Base-by-base conservation (phyloP, 805 yeast genomes). In the Zygotorulaspora chibaensis region DNA sequence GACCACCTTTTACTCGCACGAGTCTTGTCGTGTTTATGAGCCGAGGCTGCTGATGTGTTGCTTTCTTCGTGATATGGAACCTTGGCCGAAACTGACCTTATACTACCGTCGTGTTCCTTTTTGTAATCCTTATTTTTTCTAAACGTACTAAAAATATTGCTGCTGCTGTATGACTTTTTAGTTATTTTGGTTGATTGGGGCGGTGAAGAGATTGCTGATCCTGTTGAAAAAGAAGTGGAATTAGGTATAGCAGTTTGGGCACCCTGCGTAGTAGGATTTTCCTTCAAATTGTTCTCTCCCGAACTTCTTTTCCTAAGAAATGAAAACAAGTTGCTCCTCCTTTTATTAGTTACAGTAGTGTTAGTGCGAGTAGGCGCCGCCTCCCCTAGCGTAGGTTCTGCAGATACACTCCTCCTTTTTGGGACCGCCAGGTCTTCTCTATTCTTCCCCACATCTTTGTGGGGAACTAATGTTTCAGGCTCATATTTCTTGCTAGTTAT, bases 261-360 rank as follows among this genome's bases (percentile, higher is more conserved):
- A 43, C 37, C 35, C 28, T 35, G 23, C 13, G 20, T 37, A 31
- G 27, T 23, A 3, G 34, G 16, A 15, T 29, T 29, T 18, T 26
- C 25, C 17, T 35, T 15, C 29, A 20, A 8, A 26, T 30, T 13
- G 15, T 15, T 15, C 38, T 47, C 43, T 37, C 47, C 51, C 9
- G 52, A 34, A n/a, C 38, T 50, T 33, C 57, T 62, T 37, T 50
- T 61, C 43, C 53, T 59, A 16, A 62, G 46, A 38, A 62, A 63
- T n/a, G 65, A 62, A 43, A 62, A 62, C 15, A 62, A 48, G 42
- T 61, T 56, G 33, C 53, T 61, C 38, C 50, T 59, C 43, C 54
- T 55, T 38, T 46, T 55, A 13, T 39, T 34, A 16, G 20, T 17
- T 8, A 7, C 16, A 33, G 20, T 9, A 4, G 12, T 13, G 20